A percentile compares a stretch with the other conserved stretches of the same genome.
Conservation (phyloP, 495 filamentous ascomycete species). For the Talaromyces ruber region DNA sequence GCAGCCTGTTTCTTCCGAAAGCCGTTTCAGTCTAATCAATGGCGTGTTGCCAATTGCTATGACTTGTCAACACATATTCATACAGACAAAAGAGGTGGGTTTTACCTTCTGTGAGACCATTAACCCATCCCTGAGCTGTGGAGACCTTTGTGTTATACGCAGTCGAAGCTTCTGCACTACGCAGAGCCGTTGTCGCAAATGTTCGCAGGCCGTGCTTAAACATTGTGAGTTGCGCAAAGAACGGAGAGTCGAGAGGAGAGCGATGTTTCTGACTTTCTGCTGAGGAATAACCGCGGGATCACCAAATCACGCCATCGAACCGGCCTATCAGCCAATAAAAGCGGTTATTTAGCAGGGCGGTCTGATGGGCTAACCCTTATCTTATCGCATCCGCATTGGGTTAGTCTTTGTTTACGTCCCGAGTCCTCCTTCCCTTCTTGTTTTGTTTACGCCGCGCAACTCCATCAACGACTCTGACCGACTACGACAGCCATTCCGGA, state of each 20-base stretch:
- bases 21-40: constrained; percentile 75
- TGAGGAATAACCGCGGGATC: neutral
- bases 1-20: constrained; percentile 90
- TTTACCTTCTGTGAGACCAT: constrained; percentile 81
- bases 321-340: constrained; percentile 5
- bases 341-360: constrained; percentile 15
- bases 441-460: constrained; percentile 7
- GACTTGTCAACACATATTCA: neutral
- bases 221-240: constrained; percentile 28
- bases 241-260: neutral
- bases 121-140: constrained; percentile 72
- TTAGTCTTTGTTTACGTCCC: constrained; percentile 36
- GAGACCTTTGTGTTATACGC: constrained; percentile 60
- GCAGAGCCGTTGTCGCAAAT: constrained; percentile 47
- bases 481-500: neutral
- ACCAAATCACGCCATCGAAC: constrained; percentile 5
- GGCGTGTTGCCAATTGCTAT: constrained; percentile 96
- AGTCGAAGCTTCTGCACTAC: constrained; percentile 45
- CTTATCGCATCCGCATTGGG: constrained; percentile 31
- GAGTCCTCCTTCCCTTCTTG: constrained; percentile 9
- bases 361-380: constrained; percentile 25
- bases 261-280: neutral
- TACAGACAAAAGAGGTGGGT: neutral
- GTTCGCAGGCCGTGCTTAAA: constrained; percentile 47
- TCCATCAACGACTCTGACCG: neutral